These are phyloP conservation scores for Crithidia mellificae DNA, from an alignment of 208 protist genomes.

Conservation along the genomic window DNA sequence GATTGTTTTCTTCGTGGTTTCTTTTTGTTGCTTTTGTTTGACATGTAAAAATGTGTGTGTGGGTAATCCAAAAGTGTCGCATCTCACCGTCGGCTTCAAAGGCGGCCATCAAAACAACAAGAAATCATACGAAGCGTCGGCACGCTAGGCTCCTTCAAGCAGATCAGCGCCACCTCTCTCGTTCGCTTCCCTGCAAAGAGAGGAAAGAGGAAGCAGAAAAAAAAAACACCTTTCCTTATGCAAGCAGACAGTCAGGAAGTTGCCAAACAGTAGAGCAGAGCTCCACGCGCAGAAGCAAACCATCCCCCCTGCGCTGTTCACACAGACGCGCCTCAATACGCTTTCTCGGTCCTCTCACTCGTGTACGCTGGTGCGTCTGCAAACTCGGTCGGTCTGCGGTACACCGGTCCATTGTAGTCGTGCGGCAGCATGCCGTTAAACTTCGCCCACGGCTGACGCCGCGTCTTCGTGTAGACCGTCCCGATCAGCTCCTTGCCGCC, in stretches of 20 bases:
- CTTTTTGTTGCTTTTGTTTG: too few species aligned
- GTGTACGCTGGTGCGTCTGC: conserved; percentile 51
- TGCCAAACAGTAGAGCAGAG: not conserved
- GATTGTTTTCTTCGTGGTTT: too few species aligned
- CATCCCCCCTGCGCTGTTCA: not conserved
- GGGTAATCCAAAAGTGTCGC: not conserved
- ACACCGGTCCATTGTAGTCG: conserved; percentile 76
- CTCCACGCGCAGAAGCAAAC: not conserved
- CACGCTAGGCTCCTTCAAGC: not conserved
- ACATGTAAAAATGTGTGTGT: too few species aligned
- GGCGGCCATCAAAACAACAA: too few species aligned
- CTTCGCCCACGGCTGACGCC: conserved; percentile 83
- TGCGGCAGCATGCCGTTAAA: conserved; percentile 81
- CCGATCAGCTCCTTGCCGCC: conserved; percentile 71
- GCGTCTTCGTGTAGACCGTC: conserved; percentile 76
- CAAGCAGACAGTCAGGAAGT: too few species aligned
- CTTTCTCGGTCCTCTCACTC: conserved; percentile 11
- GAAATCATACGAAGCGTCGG: too few species aligned
- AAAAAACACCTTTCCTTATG: not conserved
- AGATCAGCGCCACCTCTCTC: too few species aligned
- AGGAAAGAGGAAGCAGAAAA: not conserved
- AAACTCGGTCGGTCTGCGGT: conserved; percentile 49
- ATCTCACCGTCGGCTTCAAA: too few species aligned
- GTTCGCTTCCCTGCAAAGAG: too few species aligned
- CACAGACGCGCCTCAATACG: conserved; percentile 14